Base-by-base conservation (phyloP, 2,329 filamentous ascomycete genomes). In the Colletotrichum godetiae region DNA sequence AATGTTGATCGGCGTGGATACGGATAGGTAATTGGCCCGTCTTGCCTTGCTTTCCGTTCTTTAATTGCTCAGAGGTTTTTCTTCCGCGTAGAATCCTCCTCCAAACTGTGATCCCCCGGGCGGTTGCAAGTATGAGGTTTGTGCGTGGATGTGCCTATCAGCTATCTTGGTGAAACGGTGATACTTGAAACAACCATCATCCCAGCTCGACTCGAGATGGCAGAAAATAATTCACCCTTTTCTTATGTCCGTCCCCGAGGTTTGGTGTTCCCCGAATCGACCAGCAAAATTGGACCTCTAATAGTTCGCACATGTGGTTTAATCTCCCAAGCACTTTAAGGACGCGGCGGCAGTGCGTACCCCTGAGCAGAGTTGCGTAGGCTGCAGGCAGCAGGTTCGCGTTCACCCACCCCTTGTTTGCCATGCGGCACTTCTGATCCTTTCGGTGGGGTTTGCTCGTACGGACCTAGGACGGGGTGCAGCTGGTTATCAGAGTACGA, bases 331-430 rank as follows among this genome's bases (percentile, higher is more conserved):
- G n/a, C 42, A 53, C 60, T 62, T 33, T 33, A n/a, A 12, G 11
- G 42, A 62, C 60, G 60, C 29, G 42, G 59, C 31, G 27, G n/a
- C 60, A 27, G 35, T 53, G 46, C 60, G 29, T 33, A 63, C 46
- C 46, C 46, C 29, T 42, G 46, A 63, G 29, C 46, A n/a, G 60
- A 42, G 35, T 29, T 29, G 60, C 60, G 60, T 53, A 33, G 42
- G 60, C 42, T 33, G 60, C 60, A 49, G 60, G 60, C 42, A 35
- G 60, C 60, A 49, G 60, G 60, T 52, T 24, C 27, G 27, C 27
- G 60, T 37, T 11, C 19, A 19, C 3, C 42, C 42, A 6, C 35
- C 42, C 42, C 42, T 2, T 49, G 19, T 49, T 49, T n/a, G 42
- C 42, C 42, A 49, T 49, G 42, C 42, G 19, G 42, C 19, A n/a